These are phyloP conservation scores for Aurifilum marmelostoma DNA, from an alignment of 2,329 filamentous ascomycete species.

Conservation along the genomic window DNA sequence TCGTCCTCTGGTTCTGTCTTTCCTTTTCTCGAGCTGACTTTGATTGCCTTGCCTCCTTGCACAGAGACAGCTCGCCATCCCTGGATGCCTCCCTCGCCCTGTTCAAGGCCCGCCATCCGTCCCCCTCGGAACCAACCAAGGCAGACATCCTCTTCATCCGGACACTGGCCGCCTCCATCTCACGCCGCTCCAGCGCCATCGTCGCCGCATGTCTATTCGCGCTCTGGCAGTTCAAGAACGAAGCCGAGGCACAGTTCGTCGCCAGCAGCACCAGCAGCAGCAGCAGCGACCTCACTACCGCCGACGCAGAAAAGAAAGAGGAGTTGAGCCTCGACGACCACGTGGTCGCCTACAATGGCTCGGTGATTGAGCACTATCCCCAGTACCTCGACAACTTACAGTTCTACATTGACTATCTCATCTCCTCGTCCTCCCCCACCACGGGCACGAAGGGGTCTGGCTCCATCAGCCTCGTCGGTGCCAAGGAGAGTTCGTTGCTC, in stretches of 20 bases:
- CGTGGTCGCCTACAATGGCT: constrained; percentile 77
- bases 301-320: constrained; percentile 42
- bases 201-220: constrained; percentile 62
- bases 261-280: constrained; percentile 10
- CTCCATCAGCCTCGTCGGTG: constrained; percentile 66
- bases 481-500: constrained; percentile 73
- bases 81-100: constrained; percentile 49
- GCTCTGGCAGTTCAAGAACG: constrained; percentile 58
- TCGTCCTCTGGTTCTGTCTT: constrained; percentile 22
- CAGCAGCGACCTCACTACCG: neutral
- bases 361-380: constrained; percentile 79
- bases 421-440: constrained; percentile 41
- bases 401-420: constrained; percentile 63
- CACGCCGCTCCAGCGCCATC: constrained; percentile 61
- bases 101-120: constrained; percentile 57
- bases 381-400: constrained; percentile 67
- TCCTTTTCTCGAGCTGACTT: neutral
- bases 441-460: constrained; percentile 36
- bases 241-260: constrained; percentile 54
- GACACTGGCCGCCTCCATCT: constrained; percentile 57
- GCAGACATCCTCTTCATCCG: constrained; percentile 57
- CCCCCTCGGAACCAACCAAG: constrained; percentile 42
- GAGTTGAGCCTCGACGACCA: constrained; percentile 47
- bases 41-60: too few species aligned
- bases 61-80: constrained; percentile 50